These are phyloP conservation scores for Schizophyllum commune DNA, from an alignment of 1,284 basidiomycete genomes.

Conservation along the genomic window DNA sequence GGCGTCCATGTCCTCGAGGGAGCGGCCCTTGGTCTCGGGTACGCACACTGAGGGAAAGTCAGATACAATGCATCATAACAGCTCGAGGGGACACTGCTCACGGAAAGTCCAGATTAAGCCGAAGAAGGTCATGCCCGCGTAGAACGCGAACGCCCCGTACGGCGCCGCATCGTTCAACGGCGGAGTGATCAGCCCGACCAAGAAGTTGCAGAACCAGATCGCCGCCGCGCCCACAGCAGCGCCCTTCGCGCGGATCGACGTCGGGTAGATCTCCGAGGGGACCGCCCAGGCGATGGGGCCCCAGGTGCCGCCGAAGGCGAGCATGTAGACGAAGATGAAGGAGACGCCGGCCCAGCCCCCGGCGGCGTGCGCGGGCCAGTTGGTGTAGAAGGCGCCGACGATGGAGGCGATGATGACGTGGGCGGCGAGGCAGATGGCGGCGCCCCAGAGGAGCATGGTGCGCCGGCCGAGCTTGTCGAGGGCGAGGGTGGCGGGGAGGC, in stretches of 20 bases:
- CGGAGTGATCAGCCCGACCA: neutral
- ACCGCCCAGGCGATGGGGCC: constrained; percentile 60
- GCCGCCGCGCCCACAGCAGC: constrained; percentile 55
- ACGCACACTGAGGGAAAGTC: constrained; percentile 14
- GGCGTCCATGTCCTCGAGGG: constrained; percentile 75
- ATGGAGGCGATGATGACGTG: constrained; percentile 37
- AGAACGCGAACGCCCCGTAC: neutral
- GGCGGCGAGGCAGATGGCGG: constrained; percentile 30
- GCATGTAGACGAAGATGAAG: constrained; percentile 34
- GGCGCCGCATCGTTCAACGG: neutral
- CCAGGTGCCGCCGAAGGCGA: constrained; percentile 45
- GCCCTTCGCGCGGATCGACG: constrained; percentile 60
- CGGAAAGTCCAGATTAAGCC: neutral
- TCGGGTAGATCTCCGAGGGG: constrained; percentile 57
- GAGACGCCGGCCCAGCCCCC: constrained; percentile 17
- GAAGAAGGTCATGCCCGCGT: neutral
- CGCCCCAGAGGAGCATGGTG: constrained; percentile 42
- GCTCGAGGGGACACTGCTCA: neutral
- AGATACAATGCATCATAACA: neutral
- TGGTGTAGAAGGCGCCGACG: constrained; percentile 30
- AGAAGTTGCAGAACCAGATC: constrained; percentile 53
- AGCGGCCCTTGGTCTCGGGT: constrained; percentile 71
- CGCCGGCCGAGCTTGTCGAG: constrained; percentile 50
- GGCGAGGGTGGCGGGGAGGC: constrained; percentile 48
- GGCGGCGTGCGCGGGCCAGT: constrained; percentile 24